Evolutionary conservation across 495 filamentous ascomycete genomes (phyloP).

Genomic region (Astrothelium macrocarpum): DNA sequence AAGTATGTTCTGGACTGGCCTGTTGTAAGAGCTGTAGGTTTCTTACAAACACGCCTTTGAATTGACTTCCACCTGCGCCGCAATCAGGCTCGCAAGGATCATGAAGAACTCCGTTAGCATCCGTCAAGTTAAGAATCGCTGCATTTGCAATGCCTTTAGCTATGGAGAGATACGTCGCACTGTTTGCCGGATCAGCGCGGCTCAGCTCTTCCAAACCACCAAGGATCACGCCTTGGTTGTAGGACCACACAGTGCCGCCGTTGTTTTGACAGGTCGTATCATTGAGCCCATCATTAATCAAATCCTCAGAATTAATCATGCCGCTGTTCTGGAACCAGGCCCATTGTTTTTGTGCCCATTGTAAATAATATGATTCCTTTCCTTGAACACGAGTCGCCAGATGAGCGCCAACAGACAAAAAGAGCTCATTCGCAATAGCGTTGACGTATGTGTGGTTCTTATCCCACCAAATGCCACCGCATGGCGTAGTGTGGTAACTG

Average conservation of each 20-base stretch:
- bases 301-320: conserved; percentile 52
- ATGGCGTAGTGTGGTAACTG: conserved; percentile 35
- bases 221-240: conserved; percentile 72
- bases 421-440: conserved; percentile 68
- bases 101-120: conserved; percentile 51
- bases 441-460: conserved; percentile 51
- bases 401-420: conserved; percentile 55
- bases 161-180: conserved; percentile 35
- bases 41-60: conserved; percentile 71
- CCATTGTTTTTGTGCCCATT: conserved; percentile 51
- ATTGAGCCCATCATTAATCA: conserved; percentile 63
- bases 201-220: conserved; percentile 60
- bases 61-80: conserved; percentile 50
- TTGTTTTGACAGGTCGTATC: conserved; percentile 52
- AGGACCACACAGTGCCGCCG: conserved; percentile 54
- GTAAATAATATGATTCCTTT: conserved; percentile 43
- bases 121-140: conserved; percentile 47
- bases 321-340: conserved; percentile 55
- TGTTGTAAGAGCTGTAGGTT: conserved; percentile 54
- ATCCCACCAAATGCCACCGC: conserved; percentile 57
- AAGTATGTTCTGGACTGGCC: conserved; percentile 42
- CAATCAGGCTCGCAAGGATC: conserved; percentile 62
- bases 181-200: conserved; percentile 41
- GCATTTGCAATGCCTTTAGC: conserved; percentile 53
- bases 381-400: conserved; percentile 52